Evolutionary conservation across 2,329 filamentous ascomycete genomes (phyloP).

Genomic region (Xylariaceae sp.): DNA sequence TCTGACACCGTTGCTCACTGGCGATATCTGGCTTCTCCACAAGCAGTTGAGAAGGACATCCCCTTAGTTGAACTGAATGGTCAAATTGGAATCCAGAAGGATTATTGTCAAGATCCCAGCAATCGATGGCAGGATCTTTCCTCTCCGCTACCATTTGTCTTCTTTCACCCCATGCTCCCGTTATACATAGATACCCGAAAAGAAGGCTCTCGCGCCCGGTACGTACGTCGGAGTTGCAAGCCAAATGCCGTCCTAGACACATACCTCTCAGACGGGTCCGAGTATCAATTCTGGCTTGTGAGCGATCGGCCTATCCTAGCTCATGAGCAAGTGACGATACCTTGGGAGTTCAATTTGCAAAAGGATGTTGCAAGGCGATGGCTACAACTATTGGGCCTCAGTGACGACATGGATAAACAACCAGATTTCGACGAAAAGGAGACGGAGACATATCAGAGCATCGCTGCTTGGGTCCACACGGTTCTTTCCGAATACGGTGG

Average conservation of each 20-base stretch:
- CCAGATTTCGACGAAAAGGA: slow-evolving; percentile 55
- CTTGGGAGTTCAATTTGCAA: slow-evolving; percentile 63
- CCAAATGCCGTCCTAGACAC: slow-evolving; percentile 88
- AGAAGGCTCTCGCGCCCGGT: slow-evolving; percentile 81
- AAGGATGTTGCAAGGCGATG: slow-evolving; percentile 52
- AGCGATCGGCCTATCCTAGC: slow-evolving; percentile 70
- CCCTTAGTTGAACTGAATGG: slow-evolving; percentile 71
- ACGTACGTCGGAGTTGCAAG: slow-evolving; percentile 85
- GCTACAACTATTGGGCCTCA: slow-evolving; percentile 57
- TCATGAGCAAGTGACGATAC: slow-evolving; percentile 59
- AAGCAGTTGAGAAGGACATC: slow-evolving; percentile 53
- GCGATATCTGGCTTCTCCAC: slow-evolving; percentile 57
- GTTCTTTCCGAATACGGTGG: slow-evolving; percentile 75
- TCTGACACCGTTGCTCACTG: slow-evolving; percentile 61
- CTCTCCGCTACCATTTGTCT: slow-evolving; percentile 68
- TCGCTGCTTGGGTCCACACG: slow-evolving; percentile 62
- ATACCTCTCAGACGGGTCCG: slow-evolving; percentile 69
- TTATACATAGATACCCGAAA: slow-evolving; percentile 84
- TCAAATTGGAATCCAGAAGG: slow-evolving; percentile 67
- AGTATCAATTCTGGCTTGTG: slow-evolving; percentile 91
- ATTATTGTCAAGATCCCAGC: slow-evolving; percentile 62
- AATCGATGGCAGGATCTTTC: slow-evolving; percentile 66
- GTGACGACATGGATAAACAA: slow-evolving; percentile 50
- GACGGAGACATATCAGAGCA: slow-evolving; percentile 52
- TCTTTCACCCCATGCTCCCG: slow-evolving; percentile 83